Evolutionary conservation across 768 basidiomycete genomes (phyloP).

Genomic region (Tricholoma terreum): DNA sequence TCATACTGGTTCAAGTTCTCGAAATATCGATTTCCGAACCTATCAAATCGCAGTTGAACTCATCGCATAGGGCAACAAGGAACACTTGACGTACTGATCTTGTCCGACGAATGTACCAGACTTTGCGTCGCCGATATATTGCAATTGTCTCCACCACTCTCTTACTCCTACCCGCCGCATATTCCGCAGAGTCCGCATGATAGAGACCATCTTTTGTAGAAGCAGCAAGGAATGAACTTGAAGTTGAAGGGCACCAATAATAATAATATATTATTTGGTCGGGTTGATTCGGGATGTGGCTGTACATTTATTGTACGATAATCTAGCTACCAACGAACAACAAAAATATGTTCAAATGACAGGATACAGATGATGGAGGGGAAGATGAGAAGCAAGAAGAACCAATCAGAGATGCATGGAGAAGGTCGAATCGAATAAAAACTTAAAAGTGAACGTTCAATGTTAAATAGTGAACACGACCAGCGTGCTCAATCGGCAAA

Average conservation of each 20-base stretch:
- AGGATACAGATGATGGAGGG: constrained; percentile 9
- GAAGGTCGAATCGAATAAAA: constrained; percentile 17
- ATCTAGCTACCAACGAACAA: constrained; percentile 6
- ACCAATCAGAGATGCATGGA: constrained; percentile 7
- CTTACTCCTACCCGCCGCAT: constrained; percentile 71
- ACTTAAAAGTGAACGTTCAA: neutral
- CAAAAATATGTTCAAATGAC: constrained; percentile 6
- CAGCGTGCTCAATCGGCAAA: constrained; percentile 59
- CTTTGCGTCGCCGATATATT: constrained; percentile 95
- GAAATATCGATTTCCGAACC: constrained; percentile 92
- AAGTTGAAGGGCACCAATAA: no score
- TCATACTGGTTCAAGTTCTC: constrained; percentile 88
- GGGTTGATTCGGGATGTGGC: constrained; percentile 26
- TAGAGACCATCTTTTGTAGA: constrained; percentile 54
- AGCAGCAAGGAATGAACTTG: neutral
- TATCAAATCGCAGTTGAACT: constrained; percentile 25
- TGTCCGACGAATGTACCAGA: constrained; percentile 70
- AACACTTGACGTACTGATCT: constrained; percentile 67
- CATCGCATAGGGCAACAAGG: neutral
- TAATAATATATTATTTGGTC: constrained; percentile 25
- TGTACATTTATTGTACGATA: constrained; percentile 15
- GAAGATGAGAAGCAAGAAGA: neutral
- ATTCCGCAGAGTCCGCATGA: constrained; percentile 72
- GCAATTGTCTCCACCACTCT: constrained; percentile 90
- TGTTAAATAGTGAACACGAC: neutral